phyloP scores from a whole-genome alignment of 2,329 filamentous ascomycete genomes.

The Corinectria fuckeliana region DNA sequence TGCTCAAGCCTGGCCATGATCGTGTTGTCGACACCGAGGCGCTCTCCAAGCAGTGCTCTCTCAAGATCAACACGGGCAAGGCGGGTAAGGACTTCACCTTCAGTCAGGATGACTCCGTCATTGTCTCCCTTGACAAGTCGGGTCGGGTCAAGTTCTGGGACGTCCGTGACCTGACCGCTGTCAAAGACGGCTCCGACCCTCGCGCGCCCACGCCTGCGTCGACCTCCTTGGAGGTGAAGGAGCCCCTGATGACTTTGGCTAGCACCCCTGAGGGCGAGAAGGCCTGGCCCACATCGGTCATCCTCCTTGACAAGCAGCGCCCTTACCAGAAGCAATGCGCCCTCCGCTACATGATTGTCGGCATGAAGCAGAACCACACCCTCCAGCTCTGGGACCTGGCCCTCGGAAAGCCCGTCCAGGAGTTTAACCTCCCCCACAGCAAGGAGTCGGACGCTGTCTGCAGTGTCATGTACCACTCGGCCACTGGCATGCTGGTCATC shows the following conservation, averaged over 20 bases:
- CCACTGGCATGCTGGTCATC: slow-evolving; percentile 90
- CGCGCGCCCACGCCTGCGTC: slow-evolving; percentile 60
- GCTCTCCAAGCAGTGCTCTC: slow-evolving; percentile 82
- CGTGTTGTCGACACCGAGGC: slow-evolving; percentile 84
- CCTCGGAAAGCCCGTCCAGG: slow-evolving; percentile 92
- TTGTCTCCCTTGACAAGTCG: slow-evolving; percentile 96
- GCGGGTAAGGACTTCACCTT: slow-evolving; percentile 98
- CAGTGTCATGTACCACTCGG: slow-evolving; percentile 92
- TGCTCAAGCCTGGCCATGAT: slow-evolving; percentile 69
- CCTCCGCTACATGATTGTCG: slow-evolving; percentile 92
- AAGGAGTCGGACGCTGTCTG: slow-evolving; percentile 98
- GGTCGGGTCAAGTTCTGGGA: slow-evolving; percentile 99
- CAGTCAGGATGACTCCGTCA: slow-evolving; percentile 92
- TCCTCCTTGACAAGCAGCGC: slow-evolving; percentile 94
- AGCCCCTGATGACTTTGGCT: slow-evolving; percentile 84
- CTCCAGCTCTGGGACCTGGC: slow-evolving; percentile 98
- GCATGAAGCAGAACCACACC: slow-evolving; percentile 98
- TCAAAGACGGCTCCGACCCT: slow-evolving; percentile 57
- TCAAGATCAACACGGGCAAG: slow-evolving; percentile 97
- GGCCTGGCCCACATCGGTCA: slow-evolving; percentile 94
- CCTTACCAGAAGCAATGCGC: slow-evolving; percentile 91
- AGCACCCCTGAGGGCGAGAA: slow-evolving; percentile 90
- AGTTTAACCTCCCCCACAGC: slow-evolving; percentile 94
- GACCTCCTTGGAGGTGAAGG: slow-evolving; percentile 76
- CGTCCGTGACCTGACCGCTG: slow-evolving; percentile 75